Percentiles rank a stretch among this genome's conserved stretches.
Conservation (phyloP, 371 early-diverging fungal species). For the Vairimorpha ceranae region DNA sequence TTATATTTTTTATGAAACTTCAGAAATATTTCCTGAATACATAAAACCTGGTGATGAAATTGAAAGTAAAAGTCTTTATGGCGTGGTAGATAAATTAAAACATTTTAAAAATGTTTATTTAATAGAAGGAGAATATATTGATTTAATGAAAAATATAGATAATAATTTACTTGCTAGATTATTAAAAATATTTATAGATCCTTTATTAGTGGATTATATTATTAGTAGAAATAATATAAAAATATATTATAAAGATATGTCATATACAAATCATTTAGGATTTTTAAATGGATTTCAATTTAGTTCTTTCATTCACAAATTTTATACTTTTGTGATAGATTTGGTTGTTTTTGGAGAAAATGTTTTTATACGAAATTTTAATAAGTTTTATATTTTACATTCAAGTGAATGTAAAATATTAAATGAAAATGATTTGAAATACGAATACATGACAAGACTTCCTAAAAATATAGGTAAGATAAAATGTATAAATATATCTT, state of each 20-base stretch:
- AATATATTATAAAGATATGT: conserved; percentile 94
- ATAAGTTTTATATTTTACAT: background rate
- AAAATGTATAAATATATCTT: conserved; percentile 66
- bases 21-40: conserved; percentile 84
- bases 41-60: conserved; percentile 95
- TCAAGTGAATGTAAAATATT: background rate
- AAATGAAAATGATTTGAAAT: background rate
- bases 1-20: conserved; percentile 93
- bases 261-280: conserved; percentile 87
- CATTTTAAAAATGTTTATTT: conserved; percentile 76
- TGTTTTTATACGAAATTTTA: background rate
- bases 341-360: conserved; percentile 64
- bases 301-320: conserved; percentile 87
- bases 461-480: conserved; percentile 3
- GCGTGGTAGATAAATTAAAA: background rate
- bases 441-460: background rate
- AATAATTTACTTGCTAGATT: conserved; percentile 84
- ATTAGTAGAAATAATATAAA: conserved; percentile 91
- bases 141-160: conserved; percentile 89
- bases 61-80: conserved; percentile 69
- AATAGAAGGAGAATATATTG: conserved; percentile 73
- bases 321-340: conserved; percentile 88
- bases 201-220: conserved; percentile 94
- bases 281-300: conserved; percentile 93
- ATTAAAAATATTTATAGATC: conserved; percentile 84